Evolutionary conservation across 1,284 basidiomycete genomes (phyloP).

Genomic region (Ganoderma lingzhi): DNA sequence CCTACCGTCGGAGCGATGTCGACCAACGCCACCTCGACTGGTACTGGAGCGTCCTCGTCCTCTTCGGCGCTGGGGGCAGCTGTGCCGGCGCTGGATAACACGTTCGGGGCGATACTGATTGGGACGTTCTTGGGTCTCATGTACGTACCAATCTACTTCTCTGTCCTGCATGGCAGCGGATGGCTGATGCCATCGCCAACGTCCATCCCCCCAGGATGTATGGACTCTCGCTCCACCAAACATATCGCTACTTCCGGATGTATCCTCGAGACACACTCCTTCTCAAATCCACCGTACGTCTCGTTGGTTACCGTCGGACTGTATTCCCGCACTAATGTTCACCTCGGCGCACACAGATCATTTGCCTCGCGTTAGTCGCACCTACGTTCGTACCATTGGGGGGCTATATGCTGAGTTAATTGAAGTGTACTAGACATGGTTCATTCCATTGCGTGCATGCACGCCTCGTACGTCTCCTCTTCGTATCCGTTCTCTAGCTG

Average conservation of each 20-base stretch:
- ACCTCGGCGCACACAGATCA: not conserved
- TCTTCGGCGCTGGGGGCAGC: not conserved
- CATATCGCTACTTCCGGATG: constrained; percentile 24
- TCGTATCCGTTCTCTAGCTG: rapidly evolving
- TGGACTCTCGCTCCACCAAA: constrained; percentile 25
- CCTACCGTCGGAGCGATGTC: not conserved
- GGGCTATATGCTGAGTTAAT: not conserved
- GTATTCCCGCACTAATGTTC: not conserved
- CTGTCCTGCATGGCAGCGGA: not conserved
- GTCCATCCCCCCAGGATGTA: constrained; percentile 10
- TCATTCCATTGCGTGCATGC: constrained; percentile 9
- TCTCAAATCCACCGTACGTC: constrained; percentile 19
- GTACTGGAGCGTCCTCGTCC: not conserved
- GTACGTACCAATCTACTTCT: constrained; percentile 1
- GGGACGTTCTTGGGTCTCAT: constrained; percentile 13
- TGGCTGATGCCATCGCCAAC: not conserved
- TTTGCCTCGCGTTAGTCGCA: not conserved
- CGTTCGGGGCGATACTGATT: constrained; percentile 16
- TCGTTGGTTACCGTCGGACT: not conserved
- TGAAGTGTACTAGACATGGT: constrained; percentile 14
- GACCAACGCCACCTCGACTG: not conserved
- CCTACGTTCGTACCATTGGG: not conserved
- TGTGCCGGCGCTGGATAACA: constrained; percentile 5
- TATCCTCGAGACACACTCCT: constrained; percentile 15
- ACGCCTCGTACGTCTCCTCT: not conserved